Base-by-base conservation (phyloP, 257 asterid species). In the Nicotiana obtusifolia region DNA sequence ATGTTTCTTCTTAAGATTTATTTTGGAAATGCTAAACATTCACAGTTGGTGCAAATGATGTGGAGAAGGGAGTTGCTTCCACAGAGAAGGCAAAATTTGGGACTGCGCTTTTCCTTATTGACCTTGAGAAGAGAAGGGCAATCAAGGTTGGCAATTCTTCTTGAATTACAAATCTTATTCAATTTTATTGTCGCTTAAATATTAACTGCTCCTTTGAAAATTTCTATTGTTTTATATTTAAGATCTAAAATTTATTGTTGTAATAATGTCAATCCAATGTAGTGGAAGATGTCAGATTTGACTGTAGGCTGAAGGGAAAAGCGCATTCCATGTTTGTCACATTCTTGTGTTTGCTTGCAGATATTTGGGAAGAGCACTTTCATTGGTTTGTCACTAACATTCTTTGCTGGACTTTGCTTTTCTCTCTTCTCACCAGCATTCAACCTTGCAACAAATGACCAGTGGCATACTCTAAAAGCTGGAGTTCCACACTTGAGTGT, bases 341-440 rank as follows among this genome's bases (percentile, higher is more conserved):
- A 20, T 20, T 61, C 1, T 17, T 78, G 82, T 37, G 69, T 0
- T 78, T 64, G 17, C 78, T 54, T 82, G 81, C 87, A 95, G 99
- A 98, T 95, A 22, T 88, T 92, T 7, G 99, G 98, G 78, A 95
- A 90, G 91, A 90, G 97, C 37, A 86, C 91, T 3, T 82, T 90
- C 83, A 83, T 94, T 7, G 99, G 99, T 33, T 85, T 95, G 89
- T 90, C 83, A 2, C 90, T 94, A 61, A 91, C 97, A 26, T 91
- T 94, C 90, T 94, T 95, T 17, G 97, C 98, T 0, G 99, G 99
- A 73, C 11, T 90, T 56, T 94, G 97, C 84, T 94, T 95, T 80
- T 95, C 99, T 73, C 89, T 95, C 15, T 94, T 95, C 68, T 90
- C 97, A 6, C 99, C 99, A 1, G 99, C 99, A 13, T 91, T 95